A percentile compares a stretch with the other conserved stretches of the same genome.
Evolutionary conservation across 2,329 filamentous ascomycete genomes (phyloP).

Genomic region (Fusarium fujikuroi): DNA sequence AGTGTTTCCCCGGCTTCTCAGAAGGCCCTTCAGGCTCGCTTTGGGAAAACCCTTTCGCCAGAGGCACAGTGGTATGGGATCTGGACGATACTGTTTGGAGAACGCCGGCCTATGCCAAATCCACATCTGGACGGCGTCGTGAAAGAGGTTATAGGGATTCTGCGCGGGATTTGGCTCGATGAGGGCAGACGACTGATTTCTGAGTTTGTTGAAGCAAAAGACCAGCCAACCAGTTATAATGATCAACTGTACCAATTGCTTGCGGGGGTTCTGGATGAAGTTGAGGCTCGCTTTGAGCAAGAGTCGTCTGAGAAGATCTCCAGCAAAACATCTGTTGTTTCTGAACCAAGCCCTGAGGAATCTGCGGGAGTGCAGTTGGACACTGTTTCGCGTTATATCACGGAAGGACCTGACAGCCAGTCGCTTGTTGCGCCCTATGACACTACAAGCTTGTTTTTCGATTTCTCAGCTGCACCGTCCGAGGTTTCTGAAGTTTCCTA

Average conservation of each 20-base stretch:
- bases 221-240: neutral
- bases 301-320: neutral
- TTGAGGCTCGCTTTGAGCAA: neutral
- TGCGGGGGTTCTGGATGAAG: neutral
- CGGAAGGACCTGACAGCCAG: rapidly evolving
- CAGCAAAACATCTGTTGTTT: rapidly evolving
- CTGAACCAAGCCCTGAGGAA: neutral
- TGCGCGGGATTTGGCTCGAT: neutral
- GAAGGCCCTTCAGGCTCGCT: neutral
- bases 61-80: neutral
- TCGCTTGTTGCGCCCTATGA: rapidly evolving
- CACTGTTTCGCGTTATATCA: rapidly evolving
- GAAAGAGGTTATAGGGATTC: neutral
- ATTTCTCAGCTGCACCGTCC: neutral
- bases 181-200: rapidly evolving
- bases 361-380: neutral
- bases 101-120: neutral
- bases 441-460: rapidly evolving
- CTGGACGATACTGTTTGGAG: neutral
- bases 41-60: rapidly evolving
- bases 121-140: rapidly evolving
- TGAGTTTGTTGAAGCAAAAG: rapidly evolving
- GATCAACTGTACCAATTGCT: neutral
- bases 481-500: neutral
- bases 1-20: neutral